phyloP scores from a whole-genome alignment of 441 rosid species.

The Mallotus japonicus region DNA sequence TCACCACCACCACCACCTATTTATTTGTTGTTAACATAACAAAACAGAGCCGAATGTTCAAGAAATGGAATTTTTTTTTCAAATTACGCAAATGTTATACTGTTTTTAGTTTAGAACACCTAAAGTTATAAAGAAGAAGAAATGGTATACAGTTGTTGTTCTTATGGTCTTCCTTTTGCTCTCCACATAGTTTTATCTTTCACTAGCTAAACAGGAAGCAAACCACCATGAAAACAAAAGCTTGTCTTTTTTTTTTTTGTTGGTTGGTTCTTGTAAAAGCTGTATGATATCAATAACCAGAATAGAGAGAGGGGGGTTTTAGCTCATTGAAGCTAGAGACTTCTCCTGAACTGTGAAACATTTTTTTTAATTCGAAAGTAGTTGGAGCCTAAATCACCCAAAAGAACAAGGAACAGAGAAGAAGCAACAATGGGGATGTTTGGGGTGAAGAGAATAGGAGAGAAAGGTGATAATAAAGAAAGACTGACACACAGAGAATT shows the following conservation, averaged over 20 bases:
- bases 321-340: too few species aligned
- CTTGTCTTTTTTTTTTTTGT: not conserved
- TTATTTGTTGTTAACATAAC: too few species aligned
- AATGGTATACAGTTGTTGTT: not conserved
- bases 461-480: too few species aligned
- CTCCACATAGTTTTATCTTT: slow-evolving; percentile 5
- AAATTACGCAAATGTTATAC: not conserved
- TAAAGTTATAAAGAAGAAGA: slow-evolving; percentile 7
- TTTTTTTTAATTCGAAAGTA: too few species aligned
- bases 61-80: not conserved
- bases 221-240: not conserved
- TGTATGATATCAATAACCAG: not conserved
- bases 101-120: slow-evolving; percentile 19
- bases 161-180: not conserved
- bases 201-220: not conserved
- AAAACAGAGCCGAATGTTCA: not conserved
- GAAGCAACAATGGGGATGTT: too few species aligned
- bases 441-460: not conserved
- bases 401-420: too few species aligned
- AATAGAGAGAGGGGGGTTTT: not conserved
- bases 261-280: too few species aligned
- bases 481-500: too few species aligned
- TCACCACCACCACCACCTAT: too few species aligned
- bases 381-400: too few species aligned
- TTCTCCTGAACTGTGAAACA: too few species aligned